Conservation (phyloP, 2,329 filamentous ascomycete genomes). For the Aquanectria penicillioides region DNA sequence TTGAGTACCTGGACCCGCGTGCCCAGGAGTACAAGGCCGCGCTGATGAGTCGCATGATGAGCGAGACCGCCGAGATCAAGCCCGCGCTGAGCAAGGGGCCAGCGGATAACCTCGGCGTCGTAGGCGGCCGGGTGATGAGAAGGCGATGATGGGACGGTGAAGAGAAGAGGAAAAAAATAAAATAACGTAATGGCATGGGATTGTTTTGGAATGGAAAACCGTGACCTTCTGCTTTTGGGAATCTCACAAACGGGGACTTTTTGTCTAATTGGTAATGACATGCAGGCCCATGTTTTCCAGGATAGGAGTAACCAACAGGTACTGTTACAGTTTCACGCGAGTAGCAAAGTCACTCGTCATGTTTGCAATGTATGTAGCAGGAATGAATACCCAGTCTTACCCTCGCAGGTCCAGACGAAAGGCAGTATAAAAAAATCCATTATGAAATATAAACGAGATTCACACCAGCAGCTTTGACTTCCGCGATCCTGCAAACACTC, state of each 20-base stretch:
- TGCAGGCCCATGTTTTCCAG: no score
- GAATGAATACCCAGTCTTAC: neutral
- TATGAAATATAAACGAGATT: slow-evolving; percentile 13
- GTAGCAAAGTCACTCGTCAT: no score
- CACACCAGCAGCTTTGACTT: neutral
- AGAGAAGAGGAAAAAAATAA: no score
- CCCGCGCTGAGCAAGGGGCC: slow-evolving; percentile 4
- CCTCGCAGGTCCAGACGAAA: neutral
- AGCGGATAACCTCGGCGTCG: slow-evolving; percentile 16
- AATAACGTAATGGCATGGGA: no score
- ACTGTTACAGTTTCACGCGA: no score
- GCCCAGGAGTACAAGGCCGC: slow-evolving; percentile 55
- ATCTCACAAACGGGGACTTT: no score
- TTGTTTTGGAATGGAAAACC: no score
- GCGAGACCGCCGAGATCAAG: slow-evolving; percentile 33
- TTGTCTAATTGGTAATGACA: no score
- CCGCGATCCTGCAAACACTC: neutral
- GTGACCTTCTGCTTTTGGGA: no score
- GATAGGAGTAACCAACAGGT: no score
- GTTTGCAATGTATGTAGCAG: no score
- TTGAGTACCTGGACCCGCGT: slow-evolving; percentile 63
- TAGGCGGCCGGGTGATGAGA: slow-evolving; percentile 35
- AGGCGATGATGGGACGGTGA: slow-evolving; percentile 32
- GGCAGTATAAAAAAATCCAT: slow-evolving; percentile 10
- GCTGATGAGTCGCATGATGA: slow-evolving; percentile 57